Conservation (phyloP, 495 filamentous ascomycete genomes). For the Hyaloscypha hepaticicola region DNA sequence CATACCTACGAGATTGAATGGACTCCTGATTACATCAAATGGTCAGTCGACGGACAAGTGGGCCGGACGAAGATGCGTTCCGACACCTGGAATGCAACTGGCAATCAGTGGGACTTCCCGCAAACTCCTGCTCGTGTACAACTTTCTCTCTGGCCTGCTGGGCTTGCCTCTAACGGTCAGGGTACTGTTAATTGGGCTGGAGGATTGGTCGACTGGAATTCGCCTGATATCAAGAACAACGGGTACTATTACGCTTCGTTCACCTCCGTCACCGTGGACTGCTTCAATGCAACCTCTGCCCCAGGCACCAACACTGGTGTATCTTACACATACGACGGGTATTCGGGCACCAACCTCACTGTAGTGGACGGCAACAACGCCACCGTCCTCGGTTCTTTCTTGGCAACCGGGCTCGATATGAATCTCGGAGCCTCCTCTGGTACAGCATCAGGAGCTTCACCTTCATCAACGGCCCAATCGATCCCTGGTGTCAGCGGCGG, state of each 20-base stretch:
- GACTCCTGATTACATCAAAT: conserved; percentile 79
- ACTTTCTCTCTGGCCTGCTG: conserved; percentile 95
- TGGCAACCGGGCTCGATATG: conserved; percentile 76
- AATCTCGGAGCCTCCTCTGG: conserved; percentile 37
- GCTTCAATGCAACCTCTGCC: conserved; percentile 68
- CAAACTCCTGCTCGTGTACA: conserved; percentile 93
- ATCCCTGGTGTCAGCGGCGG: conserved; percentile 25
- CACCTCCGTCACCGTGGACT: conserved; percentile 73
- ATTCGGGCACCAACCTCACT: conserved; percentile 66
- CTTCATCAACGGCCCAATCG: conserved; percentile 12
- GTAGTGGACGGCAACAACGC: conserved; percentile 70
- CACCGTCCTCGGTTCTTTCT: conserved; percentile 77
- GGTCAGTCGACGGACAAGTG: conserved; percentile 78
- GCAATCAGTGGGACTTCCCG: conserved; percentile 82
- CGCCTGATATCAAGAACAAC: conserved; percentile 71
- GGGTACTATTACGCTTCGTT: conserved; percentile 90
- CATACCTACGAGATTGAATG: conserved; percentile 95
- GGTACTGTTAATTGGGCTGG: conserved; percentile 94
- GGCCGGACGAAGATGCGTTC: conserved; percentile 70
- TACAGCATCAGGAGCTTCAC: not conserved
- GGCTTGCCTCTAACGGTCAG: conserved; percentile 69
- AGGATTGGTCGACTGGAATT: conserved; percentile 85
- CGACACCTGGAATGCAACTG: conserved; percentile 80
- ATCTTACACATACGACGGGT: conserved; percentile 74
- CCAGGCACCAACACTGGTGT: conserved; percentile 59